Conservation (phyloP, 2,329 filamentous ascomycete genomes). For the Pleoardoris graminearum region DNA sequence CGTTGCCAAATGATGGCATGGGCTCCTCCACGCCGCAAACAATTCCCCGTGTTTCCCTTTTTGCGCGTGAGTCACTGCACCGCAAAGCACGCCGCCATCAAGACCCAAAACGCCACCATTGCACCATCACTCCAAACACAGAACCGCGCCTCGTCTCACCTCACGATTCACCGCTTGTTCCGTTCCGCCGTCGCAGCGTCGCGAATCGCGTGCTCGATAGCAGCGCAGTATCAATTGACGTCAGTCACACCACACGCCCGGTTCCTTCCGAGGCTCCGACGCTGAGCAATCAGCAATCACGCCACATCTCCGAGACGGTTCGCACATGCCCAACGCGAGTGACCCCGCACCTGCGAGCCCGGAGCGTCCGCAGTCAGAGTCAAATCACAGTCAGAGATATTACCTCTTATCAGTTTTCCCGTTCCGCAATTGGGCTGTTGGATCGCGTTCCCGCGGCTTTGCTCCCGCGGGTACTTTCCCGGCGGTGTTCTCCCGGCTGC, state of each 20-base stretch:
- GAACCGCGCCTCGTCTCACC: too few relatives aligned
- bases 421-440: not conserved
- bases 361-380: too few relatives aligned
- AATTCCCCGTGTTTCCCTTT: not conserved
- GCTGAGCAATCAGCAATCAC: not conserved
- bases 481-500: not conserved
- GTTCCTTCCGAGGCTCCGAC: not conserved
- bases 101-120: not conserved
- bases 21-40: not conserved
- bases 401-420: conserved; percentile 5
- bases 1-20: not conserved
- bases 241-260: not conserved
- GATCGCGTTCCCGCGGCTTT: not conserved
- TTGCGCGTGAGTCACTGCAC: not conserved
- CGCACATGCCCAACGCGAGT: conserved; percentile 1
- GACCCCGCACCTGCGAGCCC: not conserved
- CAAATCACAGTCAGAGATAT: not conserved
- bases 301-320: not conserved
- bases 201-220: too few relatives aligned
- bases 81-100: not conserved
- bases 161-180: too few relatives aligned
- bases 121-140: not conserved
- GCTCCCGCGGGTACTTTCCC: not conserved
- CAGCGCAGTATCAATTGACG: too few relatives aligned
- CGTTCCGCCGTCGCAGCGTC: too few relatives aligned